Percentiles rank a stretch among this genome's conserved stretches.
phyloP scores from a whole-genome alignment of 23 red algal species.

The Pyropia yezoensis region DNA sequence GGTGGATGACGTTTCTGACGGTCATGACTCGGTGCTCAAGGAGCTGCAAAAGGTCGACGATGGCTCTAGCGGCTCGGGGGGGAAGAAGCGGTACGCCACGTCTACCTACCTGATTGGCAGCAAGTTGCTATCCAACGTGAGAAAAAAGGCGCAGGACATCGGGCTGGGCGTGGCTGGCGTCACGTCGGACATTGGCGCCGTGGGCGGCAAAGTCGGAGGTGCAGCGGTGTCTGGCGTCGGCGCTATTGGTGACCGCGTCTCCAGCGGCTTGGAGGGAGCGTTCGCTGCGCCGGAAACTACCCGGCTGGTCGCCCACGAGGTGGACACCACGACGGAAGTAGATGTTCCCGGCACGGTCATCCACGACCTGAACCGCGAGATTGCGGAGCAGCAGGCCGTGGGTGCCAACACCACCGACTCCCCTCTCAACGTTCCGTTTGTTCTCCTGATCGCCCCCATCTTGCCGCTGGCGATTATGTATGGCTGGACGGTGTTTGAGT shows the following conservation, averaged over 20 bases:
- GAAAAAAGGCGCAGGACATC: constrained; percentile 60
- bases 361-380: constrained; percentile 52
- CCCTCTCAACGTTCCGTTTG: constrained; percentile 60
- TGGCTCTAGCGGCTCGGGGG: too few species aligned
- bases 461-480: constrained; percentile 66
- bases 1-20: too few species aligned
- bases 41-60: too few species aligned
- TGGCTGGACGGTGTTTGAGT: constrained; percentile 34
- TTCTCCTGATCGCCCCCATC: constrained; percentile 56
- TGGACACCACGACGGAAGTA: constrained; percentile 58
- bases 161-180: constrained; percentile 46
- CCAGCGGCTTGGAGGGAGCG: constrained; percentile 21
- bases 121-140: constrained; percentile 29
- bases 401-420: constrained; percentile 54
- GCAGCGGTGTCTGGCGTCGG: constrained; percentile 35
- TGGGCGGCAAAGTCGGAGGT: constrained; percentile 33
- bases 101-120: constrained; percentile 7
- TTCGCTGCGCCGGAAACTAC: not conserved
- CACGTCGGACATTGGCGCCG: constrained; percentile 22
- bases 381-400: constrained; percentile 40
- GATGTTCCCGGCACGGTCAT: constrained; percentile 61
- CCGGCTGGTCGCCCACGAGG: constrained; percentile 7
- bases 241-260: constrained; percentile 34
- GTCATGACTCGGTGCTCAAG: too few species aligned
- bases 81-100: too few species aligned